Base-by-base conservation (phyloP, 1,139 yeast genomes). In the Blastobotrys arbuscula region DNA sequence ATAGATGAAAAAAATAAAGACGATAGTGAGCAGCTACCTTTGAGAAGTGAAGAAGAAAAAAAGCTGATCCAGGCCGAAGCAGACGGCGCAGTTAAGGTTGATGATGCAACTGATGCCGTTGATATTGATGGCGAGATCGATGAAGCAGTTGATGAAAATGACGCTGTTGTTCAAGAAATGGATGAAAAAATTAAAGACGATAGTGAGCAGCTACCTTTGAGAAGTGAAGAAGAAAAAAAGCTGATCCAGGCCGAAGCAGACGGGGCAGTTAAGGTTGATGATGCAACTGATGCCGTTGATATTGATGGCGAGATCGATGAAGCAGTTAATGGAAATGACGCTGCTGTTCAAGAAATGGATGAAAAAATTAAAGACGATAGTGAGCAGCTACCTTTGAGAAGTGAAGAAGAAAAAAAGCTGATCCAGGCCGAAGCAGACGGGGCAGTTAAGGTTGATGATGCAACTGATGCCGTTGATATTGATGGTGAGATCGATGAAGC, bases 201-300 rank as follows among this genome's bases (percentile, higher is more conserved):
- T 7, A 18, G 15, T 36, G 15, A 16, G 12, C 15, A 36, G 15
- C 7, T 36, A 3, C 39, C 39, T 20, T 19, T 36, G n/a, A 21
- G 39, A 19, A 24, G 24, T 19, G 33, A 6, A 39, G 31, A 39
- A 15, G 62, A 56, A 19, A 59, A 57, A 38, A 39, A 41, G 26
- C 42, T 38, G 23, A 37, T 26, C 9, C 21, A 39, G 34, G 39
- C 19, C 7, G 46, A 43, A 36, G 35, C 23, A 6, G 40, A 16
- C 2, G 40, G n/a, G 2, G 15, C 21, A 6, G 20, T 5, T 23
- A 33, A 2, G 12, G 39, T 36, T 3, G 39, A 36, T 36, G 39
- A 36, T 5, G 5, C 5, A 24, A 19, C 21, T 7, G 20, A 4
- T 24, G 28, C 28, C 10, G 28, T 7, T 24, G 28, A 24, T 24